These are phyloP conservation scores for Suillus tomentosus DNA, from an alignment of 768 basidiomycete genomes.

Conservation along the genomic window DNA sequence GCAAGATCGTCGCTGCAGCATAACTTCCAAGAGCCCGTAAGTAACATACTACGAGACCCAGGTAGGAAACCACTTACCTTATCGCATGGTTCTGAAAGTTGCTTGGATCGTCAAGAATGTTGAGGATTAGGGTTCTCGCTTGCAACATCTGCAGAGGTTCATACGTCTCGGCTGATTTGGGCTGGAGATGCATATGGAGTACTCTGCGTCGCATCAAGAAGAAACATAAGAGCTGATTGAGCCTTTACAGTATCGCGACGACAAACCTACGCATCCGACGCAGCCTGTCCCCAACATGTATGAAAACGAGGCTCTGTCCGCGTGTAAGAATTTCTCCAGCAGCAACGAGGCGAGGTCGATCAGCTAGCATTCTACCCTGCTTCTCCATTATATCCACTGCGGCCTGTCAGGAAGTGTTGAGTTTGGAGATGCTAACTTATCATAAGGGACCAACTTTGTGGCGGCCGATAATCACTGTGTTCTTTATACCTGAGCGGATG, in stretches of 20 bases:
- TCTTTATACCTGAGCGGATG: background rate
- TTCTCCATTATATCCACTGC: background rate
- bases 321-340: background rate
- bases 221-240: background rate
- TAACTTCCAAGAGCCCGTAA: background rate
- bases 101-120: background rate
- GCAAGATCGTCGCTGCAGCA: slow-evolving; percentile 18
- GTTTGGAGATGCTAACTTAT: background rate
- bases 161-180: background rate
- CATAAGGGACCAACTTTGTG: background rate
- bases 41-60: too few species aligned
- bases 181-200: slow-evolving; percentile 16
- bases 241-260: background rate
- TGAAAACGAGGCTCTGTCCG: background rate
- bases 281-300: background rate
- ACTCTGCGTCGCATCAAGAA: background rate
- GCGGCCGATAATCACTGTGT: background rate
- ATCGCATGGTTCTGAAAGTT: background rate
- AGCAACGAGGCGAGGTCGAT: background rate
- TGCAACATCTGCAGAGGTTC: background rate
- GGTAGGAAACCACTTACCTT: background rate
- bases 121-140: background rate
- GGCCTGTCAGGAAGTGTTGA: background rate
- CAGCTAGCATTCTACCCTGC: background rate
- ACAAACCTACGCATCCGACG: background rate